Evolutionary conservation across 2,329 filamentous ascomycete genomes (phyloP).

Genomic region (Fusarium acutatum): DNA sequence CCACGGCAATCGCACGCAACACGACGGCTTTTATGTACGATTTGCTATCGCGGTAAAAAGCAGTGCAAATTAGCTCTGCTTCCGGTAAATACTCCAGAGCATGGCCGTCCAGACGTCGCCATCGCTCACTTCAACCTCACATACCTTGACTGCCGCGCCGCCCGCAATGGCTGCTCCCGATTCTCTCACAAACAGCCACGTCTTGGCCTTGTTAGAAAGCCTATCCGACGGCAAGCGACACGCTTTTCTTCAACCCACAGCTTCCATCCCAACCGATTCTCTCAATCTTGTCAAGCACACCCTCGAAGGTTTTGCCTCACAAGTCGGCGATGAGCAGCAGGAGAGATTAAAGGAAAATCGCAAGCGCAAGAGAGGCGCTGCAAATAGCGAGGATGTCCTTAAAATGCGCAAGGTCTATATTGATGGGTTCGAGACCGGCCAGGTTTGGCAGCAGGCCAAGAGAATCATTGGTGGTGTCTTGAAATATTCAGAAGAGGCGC

Average conservation of each 20-base stretch:
- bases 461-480: conserved; percentile 74
- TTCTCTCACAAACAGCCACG: conserved; percentile 47
- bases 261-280: conserved; percentile 72
- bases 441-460: conserved; percentile 94
- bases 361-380: conserved; percentile 77
- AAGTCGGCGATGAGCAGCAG: conserved; percentile 77
- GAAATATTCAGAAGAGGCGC: conserved; percentile 56
- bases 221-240: conserved; percentile 71
- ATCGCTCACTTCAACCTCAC: conserved; percentile 70
- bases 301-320: conserved; percentile 79
- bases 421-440: conserved; percentile 85
- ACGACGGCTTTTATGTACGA: background rate
- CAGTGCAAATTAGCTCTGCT: conserved; percentile 28
- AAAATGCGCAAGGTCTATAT: conserved; percentile 85
- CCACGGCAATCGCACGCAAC: background rate
- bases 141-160: conserved; percentile 66
- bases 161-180: conserved; percentile 54
- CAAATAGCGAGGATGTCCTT: conserved; percentile 63
- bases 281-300: conserved; percentile 81
- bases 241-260: conserved; percentile 77
- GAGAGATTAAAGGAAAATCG: conserved; percentile 73
- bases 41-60: background rate
- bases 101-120: conserved; percentile 60
- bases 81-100: conserved; percentile 30
- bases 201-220: conserved; percentile 63